phyloP scores from a whole-genome alignment of 257 asterid genomes.

The Solanum tarapatanum region DNA sequence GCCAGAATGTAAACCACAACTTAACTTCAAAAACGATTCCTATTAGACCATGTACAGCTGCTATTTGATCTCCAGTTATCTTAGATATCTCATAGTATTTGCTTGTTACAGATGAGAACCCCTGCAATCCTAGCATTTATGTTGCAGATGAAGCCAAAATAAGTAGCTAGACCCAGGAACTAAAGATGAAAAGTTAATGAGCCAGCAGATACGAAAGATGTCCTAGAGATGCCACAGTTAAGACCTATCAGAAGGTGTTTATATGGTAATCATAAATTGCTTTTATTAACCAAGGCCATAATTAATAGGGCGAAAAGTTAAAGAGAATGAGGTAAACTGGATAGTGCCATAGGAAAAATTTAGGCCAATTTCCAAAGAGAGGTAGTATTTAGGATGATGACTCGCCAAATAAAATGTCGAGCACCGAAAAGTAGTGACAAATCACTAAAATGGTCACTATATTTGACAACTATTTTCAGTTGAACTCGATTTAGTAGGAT shows the following conservation, averaged over 20 bases:
- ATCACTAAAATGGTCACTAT: background rate
- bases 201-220: background rate
- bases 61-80: background rate
- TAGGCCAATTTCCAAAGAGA: background rate
- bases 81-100: background rate
- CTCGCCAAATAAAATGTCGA: background rate
- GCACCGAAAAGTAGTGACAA: background rate
- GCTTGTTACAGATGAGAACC: background rate
- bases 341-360: background rate
- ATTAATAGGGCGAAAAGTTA: background rate
- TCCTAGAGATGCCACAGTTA: background rate
- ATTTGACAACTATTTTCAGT: background rate
- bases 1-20: background rate
- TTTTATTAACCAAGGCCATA: background rate
- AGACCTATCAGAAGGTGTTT: background rate
- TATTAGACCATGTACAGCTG: background rate
- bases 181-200: background rate
- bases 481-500: background rate
- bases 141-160: background rate
- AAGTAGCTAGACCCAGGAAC: background rate
- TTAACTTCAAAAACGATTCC: background rate
- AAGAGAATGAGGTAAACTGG: background rate
- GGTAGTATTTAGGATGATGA: background rate
- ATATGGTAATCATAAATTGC: background rate
- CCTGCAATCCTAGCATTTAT: background rate